Evolutionary conservation across 257 asterid species (phyloP).

Genomic region (Pogostemon cablin): DNA sequence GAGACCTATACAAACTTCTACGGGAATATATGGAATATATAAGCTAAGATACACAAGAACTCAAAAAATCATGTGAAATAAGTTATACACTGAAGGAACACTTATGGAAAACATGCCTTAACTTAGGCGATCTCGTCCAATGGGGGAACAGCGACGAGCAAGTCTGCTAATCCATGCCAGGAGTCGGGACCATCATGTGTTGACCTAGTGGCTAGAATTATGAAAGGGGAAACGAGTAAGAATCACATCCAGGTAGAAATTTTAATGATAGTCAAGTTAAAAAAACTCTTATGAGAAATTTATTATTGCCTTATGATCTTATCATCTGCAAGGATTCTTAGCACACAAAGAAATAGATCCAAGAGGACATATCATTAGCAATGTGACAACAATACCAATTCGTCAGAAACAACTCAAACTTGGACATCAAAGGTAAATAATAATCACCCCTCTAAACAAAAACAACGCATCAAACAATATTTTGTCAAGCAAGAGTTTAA

Average conservation of each 20-base stretch:
- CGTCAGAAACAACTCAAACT: neutral
- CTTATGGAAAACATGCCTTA: slow-evolving; percentile 21
- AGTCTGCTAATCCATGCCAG: slow-evolving; percentile 40
- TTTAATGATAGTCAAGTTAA: neutral
- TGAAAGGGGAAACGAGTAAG: slow-evolving; percentile 26
- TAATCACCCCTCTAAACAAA: neutral
- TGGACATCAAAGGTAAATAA: neutral
- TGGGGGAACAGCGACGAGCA: slow-evolving; percentile 5
- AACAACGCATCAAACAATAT: neutral
- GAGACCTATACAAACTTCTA: slow-evolving; percentile 39
- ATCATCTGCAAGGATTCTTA: too few species aligned
- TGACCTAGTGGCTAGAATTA: slow-evolving; percentile 38
- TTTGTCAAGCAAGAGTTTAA: neutral
- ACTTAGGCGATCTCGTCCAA: slow-evolving; percentile 10
- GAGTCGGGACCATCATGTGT: slow-evolving; percentile 44
- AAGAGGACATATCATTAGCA: neutral
- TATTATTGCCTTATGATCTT: too few species aligned
- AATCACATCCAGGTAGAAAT: slow-evolving; percentile 15
- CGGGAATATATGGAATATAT: slow-evolving; percentile 13
- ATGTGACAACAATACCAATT: neutral
- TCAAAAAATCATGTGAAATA: slow-evolving; percentile 33
- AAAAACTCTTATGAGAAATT: too few species aligned
- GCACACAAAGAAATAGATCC: neutral
- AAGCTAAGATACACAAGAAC: slow-evolving; percentile 28
- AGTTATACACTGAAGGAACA: slow-evolving; percentile 30